phyloP scores from a whole-genome alignment of 2,329 filamentous ascomycete species.

The Penicillium sp. region DNA sequence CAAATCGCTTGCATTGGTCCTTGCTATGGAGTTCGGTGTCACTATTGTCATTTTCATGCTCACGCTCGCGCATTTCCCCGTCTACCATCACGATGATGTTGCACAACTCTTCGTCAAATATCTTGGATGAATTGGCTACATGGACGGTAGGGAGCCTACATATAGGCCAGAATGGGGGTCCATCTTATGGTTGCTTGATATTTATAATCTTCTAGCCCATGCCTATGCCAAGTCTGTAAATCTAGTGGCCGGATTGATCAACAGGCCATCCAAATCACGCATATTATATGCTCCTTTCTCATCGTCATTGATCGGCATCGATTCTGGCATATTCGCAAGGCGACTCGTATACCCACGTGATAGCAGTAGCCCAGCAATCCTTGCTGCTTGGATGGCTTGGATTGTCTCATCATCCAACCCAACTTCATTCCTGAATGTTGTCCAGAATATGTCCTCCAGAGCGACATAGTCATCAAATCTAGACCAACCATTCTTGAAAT shows the following conservation, averaged over 20 bases:
- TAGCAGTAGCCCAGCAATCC: conserved; percentile 34
- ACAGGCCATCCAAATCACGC: conserved; percentile 38
- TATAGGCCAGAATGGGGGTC: too few relatives aligned
- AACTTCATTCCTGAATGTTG: conserved; percentile 28
- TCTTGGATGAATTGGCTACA: neutral
- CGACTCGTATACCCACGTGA: conserved; percentile 41
- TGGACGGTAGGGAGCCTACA: too few relatives aligned
- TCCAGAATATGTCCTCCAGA: conserved; percentile 34
- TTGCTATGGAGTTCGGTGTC: neutral
- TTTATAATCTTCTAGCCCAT: too few relatives aligned
- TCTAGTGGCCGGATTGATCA: conserved; percentile 36
- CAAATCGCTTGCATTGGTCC: neutral
- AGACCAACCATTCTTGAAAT: conserved; percentile 36
- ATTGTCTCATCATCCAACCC: conserved; percentile 25
- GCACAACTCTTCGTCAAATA: neutral
- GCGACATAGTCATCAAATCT: conserved; percentile 33
- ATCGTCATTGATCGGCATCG: conserved; percentile 36
- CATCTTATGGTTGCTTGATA: too few relatives aligned
- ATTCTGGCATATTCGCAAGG: conserved; percentile 36
- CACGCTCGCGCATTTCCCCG: neutral
- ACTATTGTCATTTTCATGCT: neutral
- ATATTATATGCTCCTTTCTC: conserved; percentile 42
- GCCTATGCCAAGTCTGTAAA: conserved; percentile 9
- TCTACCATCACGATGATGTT: neutral
- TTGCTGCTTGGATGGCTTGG: conserved; percentile 31